Evolutionary conservation across 140 eudicot genomes (phyloP), one percentile per base, ranked within the genome.

Genomic region (Ambrosia hybrid): DNA sequence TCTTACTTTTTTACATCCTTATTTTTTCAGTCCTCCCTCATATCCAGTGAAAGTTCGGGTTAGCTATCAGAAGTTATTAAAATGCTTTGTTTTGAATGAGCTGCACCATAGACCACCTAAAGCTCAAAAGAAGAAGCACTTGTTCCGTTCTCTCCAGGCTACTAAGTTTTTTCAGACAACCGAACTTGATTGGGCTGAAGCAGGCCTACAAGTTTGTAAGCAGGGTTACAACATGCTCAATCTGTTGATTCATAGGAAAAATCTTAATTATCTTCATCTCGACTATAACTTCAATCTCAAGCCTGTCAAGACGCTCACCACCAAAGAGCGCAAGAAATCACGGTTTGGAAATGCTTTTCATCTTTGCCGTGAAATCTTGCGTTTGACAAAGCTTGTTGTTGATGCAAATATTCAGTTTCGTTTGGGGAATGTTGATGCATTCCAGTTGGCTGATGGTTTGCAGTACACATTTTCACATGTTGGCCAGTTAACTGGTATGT

Each of bases 141-240:
- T 95, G 61, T 95, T 95, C 75, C 83, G 96, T 79, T 91, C 99
- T 43, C 95, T 95, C 5, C 90, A 90, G 68, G 99, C 99, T 37
- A 95, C 99, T 11, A 95, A 95, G 79, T 95, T 95, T 77, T 95
- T 95, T 77, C 99, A 95, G 73, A 83, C 92, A 60, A 95, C 99
- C 6, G 97, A 95, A 72, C 97, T 95, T 82, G 99, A 95, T 83
- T 95, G 99, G 99, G 99, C 97, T 43, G 99, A 95, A 79, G 99
- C 97, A 6, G 99, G 99, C 13, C 84, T 95, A 12, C 99, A 95
- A 85, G 99, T 95, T 70, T 95, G 99, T 46, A 95, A 92, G 83
- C 99, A 95, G 65, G 99, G 99, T 69, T 95, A 95, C 79, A 95
- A 95, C 75, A 95, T 95, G 99, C 87, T 95, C 72, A 95, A 95